phyloP scores from a whole-genome alignment of 148 eudicot genomes.

The Rhododendron mucronatum region DNA sequence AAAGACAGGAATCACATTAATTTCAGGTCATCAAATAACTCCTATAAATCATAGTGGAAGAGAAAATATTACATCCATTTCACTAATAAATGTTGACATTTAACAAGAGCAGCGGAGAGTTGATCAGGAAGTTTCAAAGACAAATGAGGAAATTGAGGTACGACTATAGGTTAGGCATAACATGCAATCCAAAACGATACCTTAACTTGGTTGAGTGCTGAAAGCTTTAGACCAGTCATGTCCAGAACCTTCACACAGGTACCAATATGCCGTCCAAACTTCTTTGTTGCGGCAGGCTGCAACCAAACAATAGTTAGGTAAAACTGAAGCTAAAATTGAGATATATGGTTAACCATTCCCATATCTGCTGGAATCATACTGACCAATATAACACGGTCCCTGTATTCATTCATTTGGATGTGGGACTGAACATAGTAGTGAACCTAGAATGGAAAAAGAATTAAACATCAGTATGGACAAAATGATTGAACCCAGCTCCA shows the following conservation, averaged over 20 bases:
- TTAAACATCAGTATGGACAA: neutral
- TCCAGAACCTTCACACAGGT: slow-evolving; percentile 92
- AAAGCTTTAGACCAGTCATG: slow-evolving; percentile 92
- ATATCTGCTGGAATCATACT: slow-evolving; percentile 18
- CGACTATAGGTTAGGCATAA: neutral
- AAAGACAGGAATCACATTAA: neutral
- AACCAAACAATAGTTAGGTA: slow-evolving; percentile 17
- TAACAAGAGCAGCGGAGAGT: neutral
- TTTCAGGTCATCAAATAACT: neutral
- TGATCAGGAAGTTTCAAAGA: neutral
- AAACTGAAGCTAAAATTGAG: neutral
- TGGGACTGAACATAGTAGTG: slow-evolving; percentile 93
- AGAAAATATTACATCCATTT: neutral
- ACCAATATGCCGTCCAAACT: slow-evolving; percentile 59
- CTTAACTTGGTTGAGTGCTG: slow-evolving; percentile 89
- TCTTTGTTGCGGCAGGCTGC: slow-evolving; percentile 74
- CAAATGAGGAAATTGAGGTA: neutral
- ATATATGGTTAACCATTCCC: neutral
- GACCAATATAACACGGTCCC: slow-evolving; percentile 91
- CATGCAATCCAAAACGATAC: slow-evolving; percentile 30
- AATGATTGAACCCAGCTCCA: neutral
- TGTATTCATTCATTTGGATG: slow-evolving; percentile 93
- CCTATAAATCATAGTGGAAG: neutral
- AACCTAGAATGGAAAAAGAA: slow-evolving; percentile 40
- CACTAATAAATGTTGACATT: neutral